Evolutionary conservation across 345 rosid species (phyloP).

Genomic region (Anastatica hierochuntica): DNA sequence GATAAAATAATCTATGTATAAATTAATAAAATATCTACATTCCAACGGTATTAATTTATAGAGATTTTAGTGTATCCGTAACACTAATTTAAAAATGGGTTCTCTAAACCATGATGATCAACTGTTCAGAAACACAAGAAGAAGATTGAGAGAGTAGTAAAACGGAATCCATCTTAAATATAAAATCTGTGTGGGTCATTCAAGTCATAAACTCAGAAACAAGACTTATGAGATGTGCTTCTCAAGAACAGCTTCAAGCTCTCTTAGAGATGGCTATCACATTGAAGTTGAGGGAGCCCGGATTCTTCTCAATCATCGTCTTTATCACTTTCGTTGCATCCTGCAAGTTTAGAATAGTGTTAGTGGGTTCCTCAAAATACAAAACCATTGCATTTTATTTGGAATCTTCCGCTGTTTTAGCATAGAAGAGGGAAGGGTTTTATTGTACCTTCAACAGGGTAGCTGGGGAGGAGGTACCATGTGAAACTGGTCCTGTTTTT

Average conservation of each 20-base stretch:
- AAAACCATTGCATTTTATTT: not conserved
- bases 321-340: constrained; percentile 66
- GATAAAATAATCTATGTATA: too few species aligned
- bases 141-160: too few species aligned
- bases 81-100: too few species aligned
- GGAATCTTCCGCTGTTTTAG: too few species aligned
- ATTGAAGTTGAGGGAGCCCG: constrained; percentile 66
- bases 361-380: too few species aligned
- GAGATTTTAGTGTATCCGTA: too few species aligned
- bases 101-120: not conserved
- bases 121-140: constrained; percentile 1
- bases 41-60: too few species aligned
- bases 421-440: too few species aligned
- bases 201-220: constrained; percentile 20
- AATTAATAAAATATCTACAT: too few species aligned
- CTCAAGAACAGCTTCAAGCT: constrained; percentile 6
- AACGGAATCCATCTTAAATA: constrained; percentile 1
- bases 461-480: constrained; percentile 58
- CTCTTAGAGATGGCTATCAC: constrained; percentile 63
- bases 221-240: constrained; percentile 1
- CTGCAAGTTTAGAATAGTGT: constrained; percentile 39
- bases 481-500: constrained; percentile 68
- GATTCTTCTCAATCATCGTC: constrained; percentile 73
- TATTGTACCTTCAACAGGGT: constrained; percentile 60
- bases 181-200: too few species aligned